phyloP scores from a whole-genome alignment of 768 basidiomycete genomes.

The Rhodotorula kratochvilovae region DNA sequence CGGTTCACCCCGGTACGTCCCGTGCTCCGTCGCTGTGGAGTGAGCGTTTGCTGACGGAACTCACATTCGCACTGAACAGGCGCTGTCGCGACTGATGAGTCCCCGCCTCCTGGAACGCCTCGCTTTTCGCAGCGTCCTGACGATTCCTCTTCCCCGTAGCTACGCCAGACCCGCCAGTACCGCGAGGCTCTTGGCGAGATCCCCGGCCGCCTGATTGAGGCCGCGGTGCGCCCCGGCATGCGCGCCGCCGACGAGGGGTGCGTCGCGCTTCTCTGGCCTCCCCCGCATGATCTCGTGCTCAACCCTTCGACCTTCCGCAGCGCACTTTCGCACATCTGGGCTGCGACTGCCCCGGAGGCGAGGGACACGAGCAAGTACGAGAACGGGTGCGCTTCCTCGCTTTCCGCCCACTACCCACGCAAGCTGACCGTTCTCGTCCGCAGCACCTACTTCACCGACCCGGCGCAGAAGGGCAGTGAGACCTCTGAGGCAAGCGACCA shows the following conservation, averaged over 20 bases:
- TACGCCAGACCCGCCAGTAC: slow-evolving; percentile 28
- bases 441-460: slow-evolving; percentile 18
- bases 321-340: slow-evolving; percentile 23
- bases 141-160: not conserved
- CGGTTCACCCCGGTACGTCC: slow-evolving; percentile 26
- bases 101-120: too few species aligned
- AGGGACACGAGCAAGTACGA: slow-evolving; percentile 12
- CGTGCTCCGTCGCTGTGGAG: not conserved
- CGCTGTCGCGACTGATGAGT: not conserved
- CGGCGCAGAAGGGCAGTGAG: slow-evolving; percentile 4
- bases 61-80: not conserved
- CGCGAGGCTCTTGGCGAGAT: slow-evolving; percentile 30
- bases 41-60: too few species aligned
- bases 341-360: slow-evolving; percentile 2
- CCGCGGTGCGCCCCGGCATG: slow-evolving; percentile 8
- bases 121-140: not conserved
- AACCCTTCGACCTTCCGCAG: too few species aligned
- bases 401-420: too few species aligned
- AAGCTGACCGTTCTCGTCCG: too few species aligned
- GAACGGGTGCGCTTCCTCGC: not conserved
- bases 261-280: not conserved
- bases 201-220: slow-evolving; percentile 3
- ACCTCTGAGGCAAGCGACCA: slow-evolving; percentile 24
- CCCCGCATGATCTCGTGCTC: not conserved
- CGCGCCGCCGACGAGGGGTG: slow-evolving; percentile 19